Percentiles rank a stretch among this genome's conserved stretches.
These are phyloP conservation scores for Paecilomyces sp. DNA, from an alignment of 2,329 filamentous ascomycete species.

Conservation along the genomic window DNA sequence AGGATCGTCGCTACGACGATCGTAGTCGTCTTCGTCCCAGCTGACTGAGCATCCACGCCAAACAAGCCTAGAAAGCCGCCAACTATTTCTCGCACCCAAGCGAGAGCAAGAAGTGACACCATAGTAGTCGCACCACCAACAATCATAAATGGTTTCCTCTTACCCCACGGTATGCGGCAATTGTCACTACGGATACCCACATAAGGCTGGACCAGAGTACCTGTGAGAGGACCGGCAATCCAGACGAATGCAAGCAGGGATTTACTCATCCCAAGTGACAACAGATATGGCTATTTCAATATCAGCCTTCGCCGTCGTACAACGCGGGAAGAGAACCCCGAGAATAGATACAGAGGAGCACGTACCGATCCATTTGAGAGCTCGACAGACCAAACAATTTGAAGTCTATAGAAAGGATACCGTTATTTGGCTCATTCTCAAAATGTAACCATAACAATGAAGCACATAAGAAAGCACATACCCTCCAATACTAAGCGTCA, in stretches of 20 bases:
- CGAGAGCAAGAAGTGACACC: slow-evolving; percentile 59
- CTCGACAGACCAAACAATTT: slow-evolving; percentile 94
- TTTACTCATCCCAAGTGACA: slow-evolving; percentile 76
- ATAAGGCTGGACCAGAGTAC: slow-evolving; percentile 73
- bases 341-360: slow-evolving; percentile 5
- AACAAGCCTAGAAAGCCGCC: slow-evolving; percentile 61
- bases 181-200: slow-evolving; percentile 76
- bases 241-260: slow-evolving; percentile 76
- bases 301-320: neutral
- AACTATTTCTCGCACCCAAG: slow-evolving; percentile 69
- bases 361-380: slow-evolving; percentile 77
- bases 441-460: neutral
- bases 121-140: slow-evolving; percentile 62
- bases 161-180: slow-evolving; percentile 67
- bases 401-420: slow-evolving; percentile 48
- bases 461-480: slow-evolving; percentile 22
- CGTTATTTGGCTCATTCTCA: neutral
- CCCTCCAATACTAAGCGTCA: slow-evolving; percentile 81
- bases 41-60: slow-evolving; percentile 59
- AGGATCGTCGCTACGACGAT: slow-evolving; percentile 76
- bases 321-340: neutral
- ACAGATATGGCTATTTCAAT: slow-evolving; percentile 55
- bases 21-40: slow-evolving; percentile 56
- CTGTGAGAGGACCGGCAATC: slow-evolving; percentile 75
- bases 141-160: slow-evolving; percentile 75